phyloP scores from a whole-genome alignment of 768 basidiomycete genomes.

The Scleroderma bovista region DNA sequence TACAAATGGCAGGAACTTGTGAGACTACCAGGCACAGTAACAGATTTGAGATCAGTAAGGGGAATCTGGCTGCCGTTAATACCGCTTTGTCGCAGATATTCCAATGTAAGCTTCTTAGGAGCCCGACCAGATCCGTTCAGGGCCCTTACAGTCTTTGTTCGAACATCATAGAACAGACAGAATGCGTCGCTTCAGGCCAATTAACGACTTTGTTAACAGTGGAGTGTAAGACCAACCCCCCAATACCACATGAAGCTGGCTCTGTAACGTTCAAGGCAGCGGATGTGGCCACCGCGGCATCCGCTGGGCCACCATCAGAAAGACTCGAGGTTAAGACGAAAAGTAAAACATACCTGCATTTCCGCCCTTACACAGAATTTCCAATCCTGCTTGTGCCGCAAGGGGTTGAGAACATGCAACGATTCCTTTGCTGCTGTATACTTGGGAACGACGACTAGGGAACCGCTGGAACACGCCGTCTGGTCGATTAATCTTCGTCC shows the following conservation, averaged over 20 bases:
- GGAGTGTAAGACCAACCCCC: slow-evolving; percentile 50
- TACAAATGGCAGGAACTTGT: neutral
- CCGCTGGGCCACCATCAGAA: slow-evolving; percentile 44
- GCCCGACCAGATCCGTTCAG: slow-evolving; percentile 91
- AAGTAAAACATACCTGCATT: slow-evolving; percentile 69
- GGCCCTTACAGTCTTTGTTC: slow-evolving; percentile 75
- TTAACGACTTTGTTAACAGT: slow-evolving; percentile 7
- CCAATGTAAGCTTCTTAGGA: slow-evolving; percentile 73
- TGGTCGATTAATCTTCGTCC: slow-evolving; percentile 62
- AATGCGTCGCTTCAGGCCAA: slow-evolving; percentile 65
- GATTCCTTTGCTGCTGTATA: slow-evolving; percentile 82
- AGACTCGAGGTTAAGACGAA: neutral
- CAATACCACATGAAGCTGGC: slow-evolving; percentile 86
- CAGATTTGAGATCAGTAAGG: slow-evolving; percentile 76
- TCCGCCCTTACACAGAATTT: slow-evolving; percentile 88
- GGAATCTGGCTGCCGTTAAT: slow-evolving; percentile 68
- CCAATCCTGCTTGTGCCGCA: slow-evolving; percentile 86
- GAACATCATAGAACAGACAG: slow-evolving; percentile 87
- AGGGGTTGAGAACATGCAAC: slow-evolving; percentile 89
- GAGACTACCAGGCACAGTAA: slow-evolving; percentile 71
- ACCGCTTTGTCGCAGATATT: slow-evolving; percentile 65
- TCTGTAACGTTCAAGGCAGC: slow-evolving; percentile 92
- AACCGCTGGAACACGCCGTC: slow-evolving; percentile 65
- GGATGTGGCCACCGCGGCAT: slow-evolving; percentile 91
- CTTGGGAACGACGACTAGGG: slow-evolving; percentile 78